Conservation (phyloP, 2,329 filamentous ascomycete genomes). For the Aschersonia sp. region DNA sequence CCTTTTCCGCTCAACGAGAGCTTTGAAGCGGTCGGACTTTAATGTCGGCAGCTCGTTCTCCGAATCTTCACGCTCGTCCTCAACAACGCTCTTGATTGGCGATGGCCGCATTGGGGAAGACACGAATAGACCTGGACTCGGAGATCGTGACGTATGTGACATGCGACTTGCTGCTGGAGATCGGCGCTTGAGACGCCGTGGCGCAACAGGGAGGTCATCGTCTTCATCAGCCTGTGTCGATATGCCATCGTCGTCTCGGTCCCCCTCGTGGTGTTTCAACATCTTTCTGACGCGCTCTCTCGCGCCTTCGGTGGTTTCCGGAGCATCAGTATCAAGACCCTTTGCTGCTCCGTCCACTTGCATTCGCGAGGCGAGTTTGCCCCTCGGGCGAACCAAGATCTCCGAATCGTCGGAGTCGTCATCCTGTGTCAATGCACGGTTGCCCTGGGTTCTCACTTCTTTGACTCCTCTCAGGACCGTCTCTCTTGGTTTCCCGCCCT, state of each 20-base stretch:
- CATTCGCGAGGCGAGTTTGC: constrained; percentile 51
- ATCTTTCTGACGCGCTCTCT: constrained; percentile 28
- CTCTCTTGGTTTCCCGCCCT: not conserved
- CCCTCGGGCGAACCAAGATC: constrained; percentile 34
- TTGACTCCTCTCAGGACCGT: too few species aligned
- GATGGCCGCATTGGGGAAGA: constrained; percentile 29
- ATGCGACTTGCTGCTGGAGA: constrained; percentile 14
- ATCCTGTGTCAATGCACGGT: constrained; percentile 13
- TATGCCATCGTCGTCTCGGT: constrained; percentile 11
- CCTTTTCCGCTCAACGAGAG: constrained; percentile 59
- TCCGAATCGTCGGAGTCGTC: constrained; percentile 29
- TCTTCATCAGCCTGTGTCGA: constrained; percentile 12
- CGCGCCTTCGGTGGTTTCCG: constrained; percentile 14
- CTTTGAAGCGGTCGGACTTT: constrained; percentile 49
- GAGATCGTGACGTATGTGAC: constrained; percentile 10
- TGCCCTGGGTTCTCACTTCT: constrained; percentile 1
- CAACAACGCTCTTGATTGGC: constrained; percentile 12
- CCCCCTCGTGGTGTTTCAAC: constrained; percentile 17
- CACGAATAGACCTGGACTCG: constrained; percentile 38
- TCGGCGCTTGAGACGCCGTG: constrained; percentile 24
- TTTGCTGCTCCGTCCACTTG: constrained; percentile 18
- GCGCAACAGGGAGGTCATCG: constrained; percentile 23
- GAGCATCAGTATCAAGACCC: constrained; percentile 4
- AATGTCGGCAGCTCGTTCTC: constrained; percentile 32
- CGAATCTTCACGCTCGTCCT: constrained; percentile 24